phyloP scores from a whole-genome alignment of 306 rosid species.

The Prunus mira region DNA sequence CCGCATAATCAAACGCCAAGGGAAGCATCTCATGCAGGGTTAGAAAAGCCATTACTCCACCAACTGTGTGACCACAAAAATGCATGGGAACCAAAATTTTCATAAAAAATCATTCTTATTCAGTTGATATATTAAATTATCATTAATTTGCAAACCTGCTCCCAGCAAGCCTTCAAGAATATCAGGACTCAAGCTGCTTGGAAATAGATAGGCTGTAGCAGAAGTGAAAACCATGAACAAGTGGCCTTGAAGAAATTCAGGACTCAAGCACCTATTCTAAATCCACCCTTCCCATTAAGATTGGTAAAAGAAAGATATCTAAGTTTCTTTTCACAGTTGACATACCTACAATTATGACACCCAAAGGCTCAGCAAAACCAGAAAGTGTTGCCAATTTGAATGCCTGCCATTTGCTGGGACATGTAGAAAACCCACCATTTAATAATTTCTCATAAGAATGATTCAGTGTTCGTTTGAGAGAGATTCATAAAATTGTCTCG shows the following conservation, averaged over 20 bases:
- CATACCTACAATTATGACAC: slow-evolving; percentile 90
- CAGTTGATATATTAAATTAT: slow-evolving; percentile 10
- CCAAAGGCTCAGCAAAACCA: slow-evolving; percentile 94
- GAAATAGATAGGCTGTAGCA: slow-evolving; percentile 79
- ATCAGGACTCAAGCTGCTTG: slow-evolving; percentile 88
- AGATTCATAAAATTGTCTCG: slow-evolving; percentile 7
- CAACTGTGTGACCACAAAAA: slow-evolving; percentile 49
- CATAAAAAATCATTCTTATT: not conserved
- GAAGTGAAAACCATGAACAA: slow-evolving; percentile 20
- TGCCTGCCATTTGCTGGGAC: slow-evolving; percentile 92
- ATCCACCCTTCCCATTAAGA: not conserved
- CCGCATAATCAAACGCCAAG: slow-evolving; percentile 92
- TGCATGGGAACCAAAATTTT: slow-evolving; percentile 5
- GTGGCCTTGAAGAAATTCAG: not conserved
- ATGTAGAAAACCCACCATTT: slow-evolving; percentile 16
- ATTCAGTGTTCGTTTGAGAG: slow-evolving; percentile 17
- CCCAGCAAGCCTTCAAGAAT: slow-evolving; percentile 93
- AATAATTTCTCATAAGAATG: slow-evolving; percentile 8
- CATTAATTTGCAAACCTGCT: slow-evolving; percentile 55
- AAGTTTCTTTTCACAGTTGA: slow-evolving; percentile 5
- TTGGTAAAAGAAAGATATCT: not conserved
- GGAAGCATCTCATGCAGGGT: slow-evolving; percentile 97
- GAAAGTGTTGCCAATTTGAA: slow-evolving; percentile 97
- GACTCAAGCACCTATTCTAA: not conserved
- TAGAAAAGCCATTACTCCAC: slow-evolving; percentile 94